Percentiles rank a stretch among this genome's conserved stretches.
Evolutionary conservation across 2,329 filamentous ascomycete species (phyloP).

Genomic region (Mycosphaerella arachidis): DNA sequence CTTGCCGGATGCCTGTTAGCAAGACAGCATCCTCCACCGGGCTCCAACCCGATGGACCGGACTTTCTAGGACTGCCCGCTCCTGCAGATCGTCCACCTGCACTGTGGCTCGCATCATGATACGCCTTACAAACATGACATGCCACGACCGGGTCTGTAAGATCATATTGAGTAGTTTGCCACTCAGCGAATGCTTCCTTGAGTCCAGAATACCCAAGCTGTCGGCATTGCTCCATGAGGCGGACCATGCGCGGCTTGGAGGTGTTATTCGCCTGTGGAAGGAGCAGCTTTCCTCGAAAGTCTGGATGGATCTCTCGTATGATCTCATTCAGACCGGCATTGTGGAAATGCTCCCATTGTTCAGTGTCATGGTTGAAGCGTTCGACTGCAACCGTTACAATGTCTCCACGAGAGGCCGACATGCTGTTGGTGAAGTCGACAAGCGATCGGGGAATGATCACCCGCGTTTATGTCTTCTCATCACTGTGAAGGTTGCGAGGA

Average conservation of each 20-base stretch:
- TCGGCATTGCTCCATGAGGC: not conserved
- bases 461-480: too few species aligned
- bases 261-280: not conserved
- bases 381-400: not conserved
- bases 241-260: not conserved
- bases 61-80: not conserved
- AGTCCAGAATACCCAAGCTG: not conserved
- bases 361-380: not conserved
- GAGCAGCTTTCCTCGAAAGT: not conserved
- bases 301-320: not conserved
- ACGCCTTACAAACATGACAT: not conserved
- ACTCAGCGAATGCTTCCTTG: not conserved
- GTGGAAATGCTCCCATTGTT: not conserved
- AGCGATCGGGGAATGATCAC: too few species aligned
- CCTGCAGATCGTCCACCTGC: not conserved
- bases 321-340: not conserved
- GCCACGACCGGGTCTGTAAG: not conserved
- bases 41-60: not conserved
- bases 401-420: not conserved
- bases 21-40: not conserved
- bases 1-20: not conserved
- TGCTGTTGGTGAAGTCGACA: not conserved
- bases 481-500: not conserved
- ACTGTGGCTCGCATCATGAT: not conserved
- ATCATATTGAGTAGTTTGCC: not conserved